phyloP scores from a whole-genome alignment of 1,139 yeast genomes.

The Arxiozyma bovina region DNA sequence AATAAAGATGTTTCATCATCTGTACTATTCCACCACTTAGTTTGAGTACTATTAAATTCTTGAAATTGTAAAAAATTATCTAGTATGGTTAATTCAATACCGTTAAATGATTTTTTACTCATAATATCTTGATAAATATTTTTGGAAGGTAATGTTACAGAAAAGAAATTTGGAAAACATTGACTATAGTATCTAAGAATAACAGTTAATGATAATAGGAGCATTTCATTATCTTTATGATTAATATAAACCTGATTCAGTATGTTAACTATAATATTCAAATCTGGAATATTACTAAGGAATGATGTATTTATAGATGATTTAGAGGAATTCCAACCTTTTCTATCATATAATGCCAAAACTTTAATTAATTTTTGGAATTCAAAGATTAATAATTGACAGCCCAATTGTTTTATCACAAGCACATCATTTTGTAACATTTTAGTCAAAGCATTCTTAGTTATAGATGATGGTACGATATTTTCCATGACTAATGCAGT shows the following conservation, averaged over 20 bases:
- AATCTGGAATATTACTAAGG: conserved; percentile 41
- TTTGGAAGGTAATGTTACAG: conserved; percentile 26
- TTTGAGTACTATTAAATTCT: conserved; percentile 32
- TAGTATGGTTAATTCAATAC: conserved; percentile 46
- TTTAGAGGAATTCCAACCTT: conserved; percentile 36
- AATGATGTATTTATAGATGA: conserved; percentile 34
- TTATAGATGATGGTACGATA: conserved; percentile 60
- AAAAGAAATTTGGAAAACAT: conserved; percentile 29
- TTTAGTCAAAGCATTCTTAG: conserved; percentile 48
- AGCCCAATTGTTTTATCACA: conserved; percentile 56
- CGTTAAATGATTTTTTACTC: conserved; percentile 31
- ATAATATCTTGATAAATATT: conserved; percentile 32
- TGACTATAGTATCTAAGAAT: conserved; percentile 30
- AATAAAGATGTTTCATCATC: conserved; percentile 44
- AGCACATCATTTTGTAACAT: conserved; percentile 47
- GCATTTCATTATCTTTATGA: conserved; percentile 33
- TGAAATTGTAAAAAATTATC: conserved; percentile 38
- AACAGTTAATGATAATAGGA: conserved; percentile 33
- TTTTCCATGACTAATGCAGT: conserved; percentile 39
- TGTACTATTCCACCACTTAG: conserved; percentile 60
- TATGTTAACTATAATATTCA: conserved; percentile 34
- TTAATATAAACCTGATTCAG: conserved; percentile 33
- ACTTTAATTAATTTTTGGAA: conserved; percentile 45
- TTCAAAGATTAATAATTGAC: conserved; percentile 49
- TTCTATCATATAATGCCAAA: conserved; percentile 33